Percentiles rank a stretch among this genome's conserved stretches.
Evolutionary conservation across 164 flowering plant species (phyloP).

Genomic region (Berberis vulgaris): DNA sequence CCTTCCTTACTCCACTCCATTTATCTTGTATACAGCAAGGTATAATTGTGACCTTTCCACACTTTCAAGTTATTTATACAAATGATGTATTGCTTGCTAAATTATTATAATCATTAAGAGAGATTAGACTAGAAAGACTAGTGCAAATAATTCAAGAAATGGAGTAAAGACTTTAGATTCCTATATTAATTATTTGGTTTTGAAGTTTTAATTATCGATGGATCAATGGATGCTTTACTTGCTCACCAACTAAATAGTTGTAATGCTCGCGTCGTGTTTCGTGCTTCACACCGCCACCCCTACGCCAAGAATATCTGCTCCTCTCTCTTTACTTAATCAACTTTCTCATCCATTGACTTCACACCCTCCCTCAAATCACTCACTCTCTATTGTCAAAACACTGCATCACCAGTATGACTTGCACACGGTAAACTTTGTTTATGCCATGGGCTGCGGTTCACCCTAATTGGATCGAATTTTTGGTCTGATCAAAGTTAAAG

Average conservation of each 20-base stretch:
- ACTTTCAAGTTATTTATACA: too few relatives aligned
- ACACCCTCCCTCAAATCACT: neutral
- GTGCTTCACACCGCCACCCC: slow-evolving; percentile 36
- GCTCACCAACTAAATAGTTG: slow-evolving; percentile 5
- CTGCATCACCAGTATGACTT: neutral
- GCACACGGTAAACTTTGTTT: neutral
- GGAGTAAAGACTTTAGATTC: neutral
- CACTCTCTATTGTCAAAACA: too few relatives aligned
- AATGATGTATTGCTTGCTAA: too few relatives aligned
- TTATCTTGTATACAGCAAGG: too few relatives aligned
- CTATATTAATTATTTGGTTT: neutral
- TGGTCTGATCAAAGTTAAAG: too few relatives aligned
- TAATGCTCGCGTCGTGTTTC: slow-evolving; percentile 24
- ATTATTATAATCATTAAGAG: neutral
- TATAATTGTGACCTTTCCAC: too few relatives aligned
- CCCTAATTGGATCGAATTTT: too few relatives aligned
- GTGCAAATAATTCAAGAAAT: neutral
- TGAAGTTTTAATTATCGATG: neutral
- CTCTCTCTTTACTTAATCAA: slow-evolving; percentile 7
- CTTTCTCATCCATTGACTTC: slow-evolving; percentile 13
- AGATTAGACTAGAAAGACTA: neutral
- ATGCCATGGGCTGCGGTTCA: neutral
- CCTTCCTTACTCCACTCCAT: too few relatives aligned
- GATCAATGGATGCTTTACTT: slow-evolving; percentile 21
- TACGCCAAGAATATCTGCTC: slow-evolving; percentile 8